A percentile compares a stretch with the other conserved stretches of the same genome.
Conservation (phyloP, 257 asterid species). For the Solanum chiquidenum region DNA sequence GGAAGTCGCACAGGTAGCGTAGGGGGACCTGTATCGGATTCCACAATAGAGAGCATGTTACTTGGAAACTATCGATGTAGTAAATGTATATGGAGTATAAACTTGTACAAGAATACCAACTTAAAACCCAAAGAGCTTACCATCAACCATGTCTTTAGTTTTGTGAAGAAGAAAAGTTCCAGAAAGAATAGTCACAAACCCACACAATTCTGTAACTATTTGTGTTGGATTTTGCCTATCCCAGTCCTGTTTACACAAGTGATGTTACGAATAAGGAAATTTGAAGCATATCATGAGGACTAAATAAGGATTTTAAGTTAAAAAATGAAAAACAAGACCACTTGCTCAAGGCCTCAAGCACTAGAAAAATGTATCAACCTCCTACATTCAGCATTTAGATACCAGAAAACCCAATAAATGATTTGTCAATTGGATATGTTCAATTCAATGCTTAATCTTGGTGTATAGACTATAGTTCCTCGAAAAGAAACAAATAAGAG, state of each 20-base stretch:
- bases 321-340: neutral
- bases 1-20: conserved; percentile 25
- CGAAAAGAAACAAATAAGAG: neutral
- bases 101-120: neutral
- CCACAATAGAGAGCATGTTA: neutral
- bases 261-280: neutral
- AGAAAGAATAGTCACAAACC: conserved; percentile 88
- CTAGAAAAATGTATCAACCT: neutral
- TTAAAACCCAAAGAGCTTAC: conserved; percentile 17
- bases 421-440: neutral
- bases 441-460: neutral
- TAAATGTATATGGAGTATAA: neutral
- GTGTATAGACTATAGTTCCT: neutral
- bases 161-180: conserved; percentile 98
- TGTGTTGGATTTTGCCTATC: conserved; percentile 92
- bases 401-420: neutral
- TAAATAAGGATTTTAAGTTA: neutral
- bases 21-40: conserved; percentile 25
- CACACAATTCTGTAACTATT: conserved; percentile 90
- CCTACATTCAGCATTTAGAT: neutral
- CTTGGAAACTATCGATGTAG: neutral
- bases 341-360: neutral
- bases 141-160: conserved; percentile 92
- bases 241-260: conserved; percentile 62
- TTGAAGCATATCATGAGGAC: neutral